A percentile compares a stretch with the other conserved stretches of the same genome.
These are phyloP conservation scores for Novymonas esmeraldas DNA, from an alignment of 208 protist species.

Conservation along the genomic window DNA sequence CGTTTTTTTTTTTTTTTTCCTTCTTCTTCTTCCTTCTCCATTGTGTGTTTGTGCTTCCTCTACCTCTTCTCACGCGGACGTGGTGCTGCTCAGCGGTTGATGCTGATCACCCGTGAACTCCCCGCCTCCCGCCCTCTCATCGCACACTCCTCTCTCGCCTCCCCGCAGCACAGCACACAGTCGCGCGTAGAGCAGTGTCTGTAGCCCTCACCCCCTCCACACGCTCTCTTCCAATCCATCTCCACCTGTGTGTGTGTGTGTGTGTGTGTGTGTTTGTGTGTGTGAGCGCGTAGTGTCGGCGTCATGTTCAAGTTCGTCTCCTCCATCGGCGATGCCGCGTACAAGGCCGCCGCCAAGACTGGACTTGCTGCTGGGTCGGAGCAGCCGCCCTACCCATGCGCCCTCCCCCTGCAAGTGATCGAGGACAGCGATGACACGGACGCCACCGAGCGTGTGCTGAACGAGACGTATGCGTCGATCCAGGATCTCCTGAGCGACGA, in stretches of 20 bases:
- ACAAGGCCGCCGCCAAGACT: constrained; percentile 76
- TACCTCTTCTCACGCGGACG: too few species aligned
- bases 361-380: constrained; percentile 73
- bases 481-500: constrained; percentile 68
- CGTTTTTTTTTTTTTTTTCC: constrained; percentile 6
- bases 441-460: constrained; percentile 51
- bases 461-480: constrained; percentile 53
- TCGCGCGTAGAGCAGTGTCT: too few species aligned
- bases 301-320: constrained; percentile 76
- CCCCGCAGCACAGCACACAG: not conserved
- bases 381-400: constrained; percentile 86
- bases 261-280: too few species aligned
- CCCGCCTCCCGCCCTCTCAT: too few species aligned
- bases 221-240: too few species aligned
- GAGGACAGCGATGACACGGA: constrained; percentile 47
- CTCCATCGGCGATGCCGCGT: constrained; percentile 68
- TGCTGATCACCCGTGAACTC: too few species aligned
- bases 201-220: too few species aligned
- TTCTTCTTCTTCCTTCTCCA: too few species aligned
- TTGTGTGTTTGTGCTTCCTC: too few species aligned
- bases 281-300: too few species aligned
- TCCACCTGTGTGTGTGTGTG: too few species aligned
- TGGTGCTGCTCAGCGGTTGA: too few species aligned
- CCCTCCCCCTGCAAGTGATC: constrained; percentile 69
- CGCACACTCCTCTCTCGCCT: not conserved